A percentile compares a stretch with the other conserved stretches of the same genome.
Evolutionary conservation across 2,329 filamentous ascomycete species (phyloP).

Genomic region (Sporothrix humicola): DNA sequence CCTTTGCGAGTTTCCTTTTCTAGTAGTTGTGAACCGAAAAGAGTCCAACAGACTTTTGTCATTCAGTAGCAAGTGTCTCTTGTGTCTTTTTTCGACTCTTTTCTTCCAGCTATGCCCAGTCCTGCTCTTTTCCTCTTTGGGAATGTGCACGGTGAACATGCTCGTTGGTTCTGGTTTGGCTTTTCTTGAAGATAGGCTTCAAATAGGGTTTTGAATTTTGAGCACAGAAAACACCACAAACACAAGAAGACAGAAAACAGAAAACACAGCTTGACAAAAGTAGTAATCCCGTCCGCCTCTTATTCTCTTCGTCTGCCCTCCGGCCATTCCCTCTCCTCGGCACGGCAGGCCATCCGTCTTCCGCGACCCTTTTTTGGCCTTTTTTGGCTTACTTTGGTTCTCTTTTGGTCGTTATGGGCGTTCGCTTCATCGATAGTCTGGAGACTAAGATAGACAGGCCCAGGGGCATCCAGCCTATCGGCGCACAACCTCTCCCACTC

Average conservation of each 20-base stretch:
- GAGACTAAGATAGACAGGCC: not conserved
- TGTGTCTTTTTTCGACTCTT: not conserved
- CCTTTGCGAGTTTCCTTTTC: not conserved
- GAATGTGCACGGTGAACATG: not conserved
- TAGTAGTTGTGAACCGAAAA: not conserved
- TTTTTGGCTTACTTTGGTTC: not conserved
- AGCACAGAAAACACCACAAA: not conserved
- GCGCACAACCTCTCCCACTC: not conserved
- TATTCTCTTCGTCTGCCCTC: not conserved
- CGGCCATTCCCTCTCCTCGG: not conserved
- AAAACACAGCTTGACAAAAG: not conserved
- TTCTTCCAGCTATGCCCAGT: not conserved
- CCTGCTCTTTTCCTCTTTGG: not conserved
- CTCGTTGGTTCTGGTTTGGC: not conserved
- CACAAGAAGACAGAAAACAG: not conserved
- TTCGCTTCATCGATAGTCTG: not conserved
- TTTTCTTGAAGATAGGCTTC: too few species aligned
- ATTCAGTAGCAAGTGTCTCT: not conserved
- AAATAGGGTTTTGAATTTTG: too few species aligned
- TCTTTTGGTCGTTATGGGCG: not conserved
- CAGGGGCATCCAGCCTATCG: not conserved
- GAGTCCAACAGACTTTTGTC: not conserved
- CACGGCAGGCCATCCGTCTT: constrained; percentile 13
- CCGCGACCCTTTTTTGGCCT: not conserved
- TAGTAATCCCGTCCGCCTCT: not conserved